A percentile compares a stretch with the other conserved stretches of the same genome.
Conservation (phyloP, 352 stramenopile species). For the Phytophthora ramorum region DNA sequence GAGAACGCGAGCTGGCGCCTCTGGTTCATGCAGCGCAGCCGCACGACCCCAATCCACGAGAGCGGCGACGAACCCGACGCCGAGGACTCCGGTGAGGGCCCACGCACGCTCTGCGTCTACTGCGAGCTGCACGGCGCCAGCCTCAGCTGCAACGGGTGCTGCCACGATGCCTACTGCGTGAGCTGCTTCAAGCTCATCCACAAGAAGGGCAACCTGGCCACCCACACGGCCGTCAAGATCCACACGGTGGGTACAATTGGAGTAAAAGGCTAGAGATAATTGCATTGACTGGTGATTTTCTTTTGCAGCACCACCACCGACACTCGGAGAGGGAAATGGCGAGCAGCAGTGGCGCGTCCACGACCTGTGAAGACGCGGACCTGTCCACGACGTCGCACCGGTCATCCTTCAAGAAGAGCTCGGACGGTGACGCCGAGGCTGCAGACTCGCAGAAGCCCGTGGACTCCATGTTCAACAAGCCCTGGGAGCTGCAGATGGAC, state of each 20-base stretch:
- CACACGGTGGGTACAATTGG: slow-evolving; percentile 29
- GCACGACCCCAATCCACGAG: slow-evolving; percentile 2
- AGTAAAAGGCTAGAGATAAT: slow-evolving; percentile 1
- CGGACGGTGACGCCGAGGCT: slow-evolving; percentile 21
- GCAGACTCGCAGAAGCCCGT: slow-evolving; percentile 6
- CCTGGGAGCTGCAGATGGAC: slow-evolving; percentile 89
- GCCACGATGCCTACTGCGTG: slow-evolving; percentile 87
- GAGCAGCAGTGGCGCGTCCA: slow-evolving; percentile 33
- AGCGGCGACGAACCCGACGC: slow-evolving; percentile 33
- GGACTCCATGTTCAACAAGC: slow-evolving; percentile 45
- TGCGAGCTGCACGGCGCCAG: slow-evolving; percentile 75
- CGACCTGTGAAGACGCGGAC: slow-evolving; percentile 38
- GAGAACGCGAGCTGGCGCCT: slow-evolving; percentile 88
- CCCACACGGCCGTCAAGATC: slow-evolving; percentile 79
- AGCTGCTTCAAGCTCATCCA: slow-evolving; percentile 91
- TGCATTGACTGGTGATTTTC: neutral
- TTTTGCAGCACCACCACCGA: slow-evolving; percentile 12
- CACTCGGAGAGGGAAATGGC: slow-evolving; percentile 24
- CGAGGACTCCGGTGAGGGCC: slow-evolving; percentile 26
- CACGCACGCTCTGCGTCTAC: slow-evolving; percentile 66
- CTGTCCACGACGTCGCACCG: slow-evolving; percentile 34
- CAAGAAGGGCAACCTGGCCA: slow-evolving; percentile 85
- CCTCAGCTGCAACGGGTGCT: slow-evolving; percentile 85
- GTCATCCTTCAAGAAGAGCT: slow-evolving; percentile 26
- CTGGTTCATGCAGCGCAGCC: slow-evolving; percentile 74